Conservation (phyloP, 2,329 filamentous ascomycete species). For the Fusarium anthophilum region DNA sequence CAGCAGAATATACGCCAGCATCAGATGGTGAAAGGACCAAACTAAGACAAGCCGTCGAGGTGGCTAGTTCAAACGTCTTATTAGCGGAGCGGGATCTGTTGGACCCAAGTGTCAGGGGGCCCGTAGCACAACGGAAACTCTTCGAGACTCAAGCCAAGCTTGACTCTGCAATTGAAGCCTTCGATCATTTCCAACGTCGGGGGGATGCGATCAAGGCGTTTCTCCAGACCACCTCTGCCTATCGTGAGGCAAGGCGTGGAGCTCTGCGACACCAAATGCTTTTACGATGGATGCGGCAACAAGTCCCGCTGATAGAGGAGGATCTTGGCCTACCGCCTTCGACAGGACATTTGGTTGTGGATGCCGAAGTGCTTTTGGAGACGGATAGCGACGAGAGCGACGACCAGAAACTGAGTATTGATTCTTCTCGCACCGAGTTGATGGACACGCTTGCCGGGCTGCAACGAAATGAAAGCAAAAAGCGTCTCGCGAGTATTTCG, state of each 20-base stretch:
- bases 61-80: constrained; percentile 23
- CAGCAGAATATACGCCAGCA: background rate
- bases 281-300: constrained; percentile 32
- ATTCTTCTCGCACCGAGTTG: background rate
- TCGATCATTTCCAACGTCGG: constrained; percentile 18
- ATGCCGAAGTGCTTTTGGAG: background rate
- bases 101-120: constrained; percentile 15
- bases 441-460: background rate
- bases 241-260: constrained; percentile 16
- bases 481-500: constrained; percentile 13
- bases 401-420: background rate
- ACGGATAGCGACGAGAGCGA: constrained; percentile 9
- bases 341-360: background rate
- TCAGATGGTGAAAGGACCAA: background rate
- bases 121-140: constrained; percentile 13
- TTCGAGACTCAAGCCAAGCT: constrained; percentile 24
- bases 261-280: constrained; percentile 31
- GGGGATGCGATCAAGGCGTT: constrained; percentile 15
- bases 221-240: constrained; percentile 6
- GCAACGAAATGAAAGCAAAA: constrained; percentile 18
- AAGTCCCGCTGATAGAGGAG: constrained; percentile 27
- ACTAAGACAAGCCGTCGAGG: constrained; percentile 23
- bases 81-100: constrained; percentile 33
- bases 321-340: constrained; percentile 18
- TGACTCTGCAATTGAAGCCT: constrained; percentile 23